Evolutionary conservation across 306 rosid genomes (phyloP), one percentile per base, ranked within the genome.

Genomic region (Dryas drummondii): DNA sequence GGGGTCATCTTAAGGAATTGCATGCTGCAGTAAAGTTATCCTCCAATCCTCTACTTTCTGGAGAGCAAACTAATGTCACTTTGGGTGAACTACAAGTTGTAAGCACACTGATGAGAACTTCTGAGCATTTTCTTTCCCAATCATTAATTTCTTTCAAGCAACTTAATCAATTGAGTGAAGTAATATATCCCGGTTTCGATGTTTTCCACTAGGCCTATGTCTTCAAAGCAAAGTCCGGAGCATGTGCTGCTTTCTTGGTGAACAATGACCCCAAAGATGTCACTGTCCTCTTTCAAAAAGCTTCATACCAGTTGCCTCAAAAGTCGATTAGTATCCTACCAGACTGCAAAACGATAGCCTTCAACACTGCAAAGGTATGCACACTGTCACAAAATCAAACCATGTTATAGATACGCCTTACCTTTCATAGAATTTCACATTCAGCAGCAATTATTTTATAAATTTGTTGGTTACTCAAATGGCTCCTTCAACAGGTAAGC

Each of bases 1-100:
- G 88, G 89, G 88, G 90, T 4, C 97, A 91, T 87, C 92, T 91
- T 13, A 91, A 85, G 87, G 83, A 89, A 14, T 67, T 91, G 60
- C 97, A 91, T 68, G 90, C 88, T 27, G 84, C 87, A 72, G 70
- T 87, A 60, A 89, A 91, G 83, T 72, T 32, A 32, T 32, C 69
- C 71, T 49, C 78, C 47, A 74, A 44, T 13, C 44, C 82, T 10
- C 72, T 85, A 57, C 72, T 79, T 22, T 42, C 55, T 42, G 82
- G 82, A 27, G 76, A 53, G 12, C 83, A 72, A 55, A 79, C 70
- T 11, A 66, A 9, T 48, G 40, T 70, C 57, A 62, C 68, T 13
- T 68, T 85, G 67, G 82, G 81, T 12, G 58, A 73, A 65, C 59
- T 12, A 16, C 82, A 79, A 73, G 66, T 54, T 4, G 88, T 85